These are phyloP conservation scores for Vigna radiata DNA, from an alignment of 306 rosid species.

Conservation along the genomic window DNA sequence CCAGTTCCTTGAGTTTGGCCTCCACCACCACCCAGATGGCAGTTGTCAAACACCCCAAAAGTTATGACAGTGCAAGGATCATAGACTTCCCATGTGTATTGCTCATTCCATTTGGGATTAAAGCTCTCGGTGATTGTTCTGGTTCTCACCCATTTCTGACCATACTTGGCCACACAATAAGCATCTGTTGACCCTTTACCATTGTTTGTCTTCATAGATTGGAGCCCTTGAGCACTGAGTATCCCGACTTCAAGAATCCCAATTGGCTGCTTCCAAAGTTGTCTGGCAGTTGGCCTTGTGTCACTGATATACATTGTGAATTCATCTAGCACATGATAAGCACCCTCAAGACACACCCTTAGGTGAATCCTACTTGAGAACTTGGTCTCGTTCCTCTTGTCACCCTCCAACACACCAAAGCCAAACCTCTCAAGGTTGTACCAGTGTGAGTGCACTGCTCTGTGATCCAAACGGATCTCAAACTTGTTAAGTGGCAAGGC, in stretches of 20 bases:
- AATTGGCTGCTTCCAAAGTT: conserved; percentile 85
- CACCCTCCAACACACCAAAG: conserved; percentile 75
- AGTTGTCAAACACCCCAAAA: conserved; percentile 77
- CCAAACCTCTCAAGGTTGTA: conserved; percentile 74
- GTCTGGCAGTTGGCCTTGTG: conserved; percentile 77
- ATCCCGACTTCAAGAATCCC: conserved; percentile 92
- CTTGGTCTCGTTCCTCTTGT: conserved; percentile 67
- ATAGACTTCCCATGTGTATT: conserved; percentile 55
- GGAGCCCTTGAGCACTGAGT: conserved; percentile 81
- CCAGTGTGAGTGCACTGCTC: conserved; percentile 70
- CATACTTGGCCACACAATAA: conserved; percentile 83
- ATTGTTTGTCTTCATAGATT: conserved; percentile 69
- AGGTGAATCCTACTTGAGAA: conserved; percentile 61
- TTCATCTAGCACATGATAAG: conserved; percentile 85
- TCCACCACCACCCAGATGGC: conserved; percentile 65
- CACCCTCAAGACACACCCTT: conserved; percentile 82
- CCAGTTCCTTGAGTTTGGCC: conserved; percentile 50
- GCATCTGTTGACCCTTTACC: conserved; percentile 69
- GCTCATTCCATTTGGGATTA: conserved; percentile 54
- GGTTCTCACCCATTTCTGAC: conserved; percentile 87
- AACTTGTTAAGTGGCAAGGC: conserved; percentile 54
- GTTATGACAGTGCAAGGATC: conserved; percentile 56
- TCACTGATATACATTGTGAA: conserved; percentile 84
- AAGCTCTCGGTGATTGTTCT: conserved; percentile 68
- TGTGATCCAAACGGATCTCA: conserved; percentile 76